These are phyloP conservation scores for Monilinia laxa DNA, from an alignment of 2,329 filamentous ascomycete species.

Conservation along the genomic window DNA sequence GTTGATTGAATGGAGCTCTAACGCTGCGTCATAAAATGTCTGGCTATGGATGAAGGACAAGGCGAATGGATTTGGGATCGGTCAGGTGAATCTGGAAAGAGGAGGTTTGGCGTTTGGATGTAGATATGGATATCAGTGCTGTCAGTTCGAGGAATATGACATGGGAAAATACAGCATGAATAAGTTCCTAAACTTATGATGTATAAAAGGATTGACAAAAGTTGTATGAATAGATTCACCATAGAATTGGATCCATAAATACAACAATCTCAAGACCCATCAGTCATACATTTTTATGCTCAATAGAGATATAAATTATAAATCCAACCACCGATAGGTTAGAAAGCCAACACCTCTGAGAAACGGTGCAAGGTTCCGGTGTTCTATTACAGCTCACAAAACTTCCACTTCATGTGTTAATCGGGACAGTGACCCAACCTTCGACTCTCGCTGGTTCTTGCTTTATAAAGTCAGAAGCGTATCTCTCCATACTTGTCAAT, in stretches of 20 bases:
- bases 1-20: slow-evolving; percentile 29
- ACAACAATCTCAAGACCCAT: background rate
- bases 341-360: too few relatives aligned
- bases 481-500: too few relatives aligned
- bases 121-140: background rate
- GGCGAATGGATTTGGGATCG: background rate
- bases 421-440: too few relatives aligned
- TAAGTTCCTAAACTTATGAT: background rate
- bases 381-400: too few relatives aligned
- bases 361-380: too few relatives aligned
- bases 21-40: background rate
- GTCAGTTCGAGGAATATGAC: background rate
- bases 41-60: too few relatives aligned
- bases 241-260: background rate
- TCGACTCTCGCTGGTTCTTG: too few relatives aligned
- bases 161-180: background rate
- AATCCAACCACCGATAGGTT: background rate
- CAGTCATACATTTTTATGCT: background rate
- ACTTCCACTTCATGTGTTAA: too few relatives aligned
- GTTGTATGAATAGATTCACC: background rate
- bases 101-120: background rate
- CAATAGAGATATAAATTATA: background rate
- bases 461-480: too few relatives aligned
- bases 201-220: background rate
- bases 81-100: background rate